Percentiles rank a stretch among this genome's conserved stretches.
Evolutionary conservation across 805 yeast genomes (phyloP).

Genomic region (Metschnikowia kunwiensis): DNA sequence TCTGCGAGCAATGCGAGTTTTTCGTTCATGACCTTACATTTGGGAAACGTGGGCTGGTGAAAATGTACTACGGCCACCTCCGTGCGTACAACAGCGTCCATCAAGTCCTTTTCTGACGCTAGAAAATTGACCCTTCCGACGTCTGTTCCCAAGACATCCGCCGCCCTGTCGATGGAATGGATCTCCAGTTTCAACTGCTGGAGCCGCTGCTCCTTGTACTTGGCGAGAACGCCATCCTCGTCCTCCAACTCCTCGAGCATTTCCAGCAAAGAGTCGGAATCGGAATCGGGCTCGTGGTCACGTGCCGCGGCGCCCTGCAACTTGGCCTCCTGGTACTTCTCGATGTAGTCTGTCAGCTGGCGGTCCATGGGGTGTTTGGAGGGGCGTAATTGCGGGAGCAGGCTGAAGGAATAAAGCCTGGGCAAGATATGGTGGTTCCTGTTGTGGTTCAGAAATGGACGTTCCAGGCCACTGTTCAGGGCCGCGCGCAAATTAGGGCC

Average conservation of each 20-base stretch:
- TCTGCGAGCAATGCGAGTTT: slow-evolving; percentile 46
- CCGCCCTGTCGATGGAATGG: slow-evolving; percentile 29
- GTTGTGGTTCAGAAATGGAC: too few species aligned
- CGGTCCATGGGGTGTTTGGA: too few species aligned
- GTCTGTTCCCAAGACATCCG: slow-evolving; percentile 32
- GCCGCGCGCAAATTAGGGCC: too few species aligned
- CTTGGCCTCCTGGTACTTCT: slow-evolving; percentile 44
- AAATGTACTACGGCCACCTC: slow-evolving; percentile 52
- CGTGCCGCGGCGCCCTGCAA: slow-evolving; percentile 12
- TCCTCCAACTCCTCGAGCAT: slow-evolving; percentile 43
- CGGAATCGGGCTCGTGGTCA: slow-evolving; percentile 20
- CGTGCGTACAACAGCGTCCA: slow-evolving; percentile 46
- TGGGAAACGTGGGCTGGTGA: slow-evolving; percentile 54
- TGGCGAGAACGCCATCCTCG: slow-evolving; percentile 39
- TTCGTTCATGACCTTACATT: slow-evolving; percentile 59
- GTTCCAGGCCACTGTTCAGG: too few species aligned
- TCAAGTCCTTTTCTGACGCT: slow-evolving; percentile 53
- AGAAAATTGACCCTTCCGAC: slow-evolving; percentile 30
- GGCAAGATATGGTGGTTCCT: too few species aligned
- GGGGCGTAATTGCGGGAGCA: too few species aligned
- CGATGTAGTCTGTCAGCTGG: slow-evolving; percentile 35
- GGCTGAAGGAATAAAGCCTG: too few species aligned
- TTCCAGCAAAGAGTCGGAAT: slow-evolving; percentile 43
- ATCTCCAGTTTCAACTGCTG: slow-evolving; percentile 50
- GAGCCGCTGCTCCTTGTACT: slow-evolving; percentile 62